Conservation (phyloP, 352 stramenopile genomes). For the Aphanomyces astaci region DNA sequence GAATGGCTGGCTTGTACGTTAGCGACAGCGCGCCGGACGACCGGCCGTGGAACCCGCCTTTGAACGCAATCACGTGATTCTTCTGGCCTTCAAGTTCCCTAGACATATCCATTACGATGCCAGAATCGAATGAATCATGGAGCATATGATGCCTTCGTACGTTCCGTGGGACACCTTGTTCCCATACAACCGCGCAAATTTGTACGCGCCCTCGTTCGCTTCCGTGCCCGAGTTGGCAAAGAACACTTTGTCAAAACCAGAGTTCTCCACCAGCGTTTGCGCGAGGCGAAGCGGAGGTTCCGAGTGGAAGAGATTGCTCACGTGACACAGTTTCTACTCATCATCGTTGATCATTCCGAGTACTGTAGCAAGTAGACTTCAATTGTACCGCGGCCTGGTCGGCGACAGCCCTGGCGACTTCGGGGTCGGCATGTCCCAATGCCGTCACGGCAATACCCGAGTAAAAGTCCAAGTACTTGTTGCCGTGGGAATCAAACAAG, state of each 20-base stretch:
- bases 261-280: conserved; percentile 93
- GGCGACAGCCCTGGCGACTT: conserved; percentile 67
- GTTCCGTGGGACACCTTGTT: conserved; percentile 57
- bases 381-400: conserved; percentile 45
- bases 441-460: conserved; percentile 86
- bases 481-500: conserved; percentile 85
- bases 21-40: conserved; percentile 66
- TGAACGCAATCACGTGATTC: conserved; percentile 81
- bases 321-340: conserved; percentile 88
- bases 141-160: conserved; percentile 30
- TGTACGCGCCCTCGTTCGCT: conserved; percentile 82
- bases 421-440: conserved; percentile 85
- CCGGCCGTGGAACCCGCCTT: conserved; percentile 78
- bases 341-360: too few relatives aligned
- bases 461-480: conserved; percentile 90
- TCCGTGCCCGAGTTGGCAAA: conserved; percentile 97
- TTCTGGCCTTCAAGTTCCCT: conserved; percentile 70
- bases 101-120: not conserved
- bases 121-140: not conserved
- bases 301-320: conserved; percentile 97
- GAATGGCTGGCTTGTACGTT: conserved; percentile 85
- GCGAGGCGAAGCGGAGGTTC: conserved; percentile 89
- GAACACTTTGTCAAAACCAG: conserved; percentile 95
- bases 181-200: conserved; percentile 77
- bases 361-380: too few relatives aligned